A percentile compares a stretch with the other conserved stretches of the same genome.
phyloP scores from a whole-genome alignment of 345 rosid species.

The Erysimum cheiranthoides region DNA sequence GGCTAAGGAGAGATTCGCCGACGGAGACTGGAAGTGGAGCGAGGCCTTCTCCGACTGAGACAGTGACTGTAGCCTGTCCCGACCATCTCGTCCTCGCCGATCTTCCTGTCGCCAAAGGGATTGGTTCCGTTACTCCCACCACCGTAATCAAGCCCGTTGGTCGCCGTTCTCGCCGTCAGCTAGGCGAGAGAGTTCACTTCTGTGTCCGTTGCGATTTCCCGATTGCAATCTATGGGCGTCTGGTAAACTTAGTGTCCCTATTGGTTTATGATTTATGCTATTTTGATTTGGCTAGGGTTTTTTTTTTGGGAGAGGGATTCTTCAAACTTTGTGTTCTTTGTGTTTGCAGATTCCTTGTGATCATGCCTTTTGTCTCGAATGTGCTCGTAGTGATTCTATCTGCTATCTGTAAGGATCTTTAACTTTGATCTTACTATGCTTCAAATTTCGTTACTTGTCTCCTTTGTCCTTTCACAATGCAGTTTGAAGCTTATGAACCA shows the following conservation, averaged over 20 bases:
- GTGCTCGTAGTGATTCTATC: conserved; percentile 93
- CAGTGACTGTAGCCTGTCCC: conserved; percentile 93
- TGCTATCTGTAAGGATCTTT: conserved; percentile 83
- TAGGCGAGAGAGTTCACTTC: conserved; percentile 95
- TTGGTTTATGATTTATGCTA: background rate
- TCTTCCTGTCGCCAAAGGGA: conserved; percentile 97
- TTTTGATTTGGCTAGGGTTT: background rate
- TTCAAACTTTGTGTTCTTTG: conserved; percentile 34
- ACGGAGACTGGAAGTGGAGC: conserved; percentile 57
- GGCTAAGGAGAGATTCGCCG: conserved; percentile 68
- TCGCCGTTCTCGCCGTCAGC: conserved; percentile 89
- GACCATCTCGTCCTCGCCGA: conserved; percentile 97
- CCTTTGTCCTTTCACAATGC: no score
- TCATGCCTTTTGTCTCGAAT: conserved; percentile 92
- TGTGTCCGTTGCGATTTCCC: conserved; percentile 98
- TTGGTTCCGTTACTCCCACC: conserved; percentile 75
- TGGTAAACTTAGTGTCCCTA: conserved; percentile 49
- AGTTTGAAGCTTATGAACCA: no score
- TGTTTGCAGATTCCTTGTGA: conserved; percentile 88
- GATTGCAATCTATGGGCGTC: conserved; percentile 91
- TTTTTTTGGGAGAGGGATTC: background rate
- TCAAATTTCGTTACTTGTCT: conserved; percentile 4
- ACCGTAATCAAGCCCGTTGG: conserved; percentile 70
- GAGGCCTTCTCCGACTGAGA: conserved; percentile 67
- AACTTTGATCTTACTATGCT: conserved; percentile 23